Percentiles rank a stretch among this genome's conserved stretches.
Evolutionary conservation across 208 protist species (phyloP).

Genomic region (Crithidia sp.): DNA sequence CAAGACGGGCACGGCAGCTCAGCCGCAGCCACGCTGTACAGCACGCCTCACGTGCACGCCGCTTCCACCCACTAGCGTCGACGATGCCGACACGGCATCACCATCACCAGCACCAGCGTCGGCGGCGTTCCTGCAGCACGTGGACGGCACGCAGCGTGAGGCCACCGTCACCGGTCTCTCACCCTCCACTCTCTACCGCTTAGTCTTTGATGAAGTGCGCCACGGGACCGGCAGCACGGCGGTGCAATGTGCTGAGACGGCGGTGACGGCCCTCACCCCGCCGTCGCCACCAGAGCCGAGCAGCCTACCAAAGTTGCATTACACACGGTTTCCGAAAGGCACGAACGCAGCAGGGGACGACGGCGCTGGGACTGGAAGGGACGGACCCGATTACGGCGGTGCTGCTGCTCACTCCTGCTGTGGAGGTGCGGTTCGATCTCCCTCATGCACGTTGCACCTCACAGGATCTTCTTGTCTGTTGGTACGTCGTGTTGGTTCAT

Average conservation of each 20-base stretch:
- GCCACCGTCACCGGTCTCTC: slow-evolving; percentile 7
- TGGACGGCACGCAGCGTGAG: neutral
- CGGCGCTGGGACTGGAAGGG: too few species aligned
- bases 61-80: neutral
- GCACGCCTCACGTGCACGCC: slow-evolving; percentile 13
- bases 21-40: neutral
- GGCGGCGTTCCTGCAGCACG: slow-evolving; percentile 15
- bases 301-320: slow-evolving; percentile 6
- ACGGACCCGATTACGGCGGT: neutral
- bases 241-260: neutral
- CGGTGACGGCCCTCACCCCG: slow-evolving; percentile 10
- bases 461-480: slow-evolving; percentile 7
- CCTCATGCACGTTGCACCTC: slow-evolving; percentile 1
- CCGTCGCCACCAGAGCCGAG: neutral
- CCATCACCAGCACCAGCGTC: neutral
- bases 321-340: neutral
- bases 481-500: slow-evolving; percentile 13
- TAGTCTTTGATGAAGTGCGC: slow-evolving; percentile 5
- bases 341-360: too few species aligned
- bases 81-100: too few species aligned
- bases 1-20: neutral
- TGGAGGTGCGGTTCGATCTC: slow-evolving; percentile 21
- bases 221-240: neutral
- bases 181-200: slow-evolving; percentile 14
- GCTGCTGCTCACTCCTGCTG: neutral